Percentiles rank a stretch among this genome's conserved stretches.
Conservation (phyloP, 495 filamentous ascomycete genomes). For the Chaetomium fimeti region DNA sequence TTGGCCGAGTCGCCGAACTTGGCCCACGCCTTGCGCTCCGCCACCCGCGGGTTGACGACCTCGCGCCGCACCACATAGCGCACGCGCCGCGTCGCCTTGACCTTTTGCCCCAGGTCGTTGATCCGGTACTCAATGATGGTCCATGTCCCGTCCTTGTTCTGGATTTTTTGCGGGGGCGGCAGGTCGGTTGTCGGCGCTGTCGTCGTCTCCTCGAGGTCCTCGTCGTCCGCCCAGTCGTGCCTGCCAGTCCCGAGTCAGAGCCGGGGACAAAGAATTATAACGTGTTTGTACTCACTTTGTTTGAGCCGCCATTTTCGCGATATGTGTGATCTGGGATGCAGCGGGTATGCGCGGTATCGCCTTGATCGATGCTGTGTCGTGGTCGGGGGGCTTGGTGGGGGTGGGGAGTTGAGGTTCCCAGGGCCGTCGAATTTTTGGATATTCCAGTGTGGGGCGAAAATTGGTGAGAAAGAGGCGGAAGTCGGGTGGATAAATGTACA, state of each 20-base stretch:
- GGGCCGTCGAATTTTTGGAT: conserved; percentile 35
- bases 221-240: conserved; percentile 92
- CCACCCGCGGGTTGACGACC: conserved; percentile 93
- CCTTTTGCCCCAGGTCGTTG: conserved; percentile 91
- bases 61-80: conserved; percentile 84
- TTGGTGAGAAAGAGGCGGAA: conserved; percentile 19
- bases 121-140: conserved; percentile 86
- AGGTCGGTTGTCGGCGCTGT: conserved; percentile 64
- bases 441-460: conserved; percentile 43
- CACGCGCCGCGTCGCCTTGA: conserved; percentile 93
- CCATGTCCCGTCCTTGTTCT: conserved; percentile 97
- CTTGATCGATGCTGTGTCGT: conserved; percentile 12
- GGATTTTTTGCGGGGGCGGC: conserved; percentile 78
- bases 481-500: neutral
- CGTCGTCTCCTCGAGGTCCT: conserved; percentile 81
- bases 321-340: conserved; percentile 1
- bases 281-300: conserved; percentile 26
- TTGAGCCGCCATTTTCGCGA: conserved; percentile 32
- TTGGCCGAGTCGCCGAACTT: conserved; percentile 77
- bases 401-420: conserved; percentile 21
- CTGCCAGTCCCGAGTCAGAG: conserved; percentile 22
- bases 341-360: neutral
- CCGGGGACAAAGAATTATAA: neutral
- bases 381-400: conserved; percentile 30
- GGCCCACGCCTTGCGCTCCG: conserved; percentile 83